Evolutionary conservation across 2,329 filamentous ascomycete genomes (phyloP), one percentile per base, ranked within the genome.

Genomic region (Rhytidhysteron rufulum): DNA sequence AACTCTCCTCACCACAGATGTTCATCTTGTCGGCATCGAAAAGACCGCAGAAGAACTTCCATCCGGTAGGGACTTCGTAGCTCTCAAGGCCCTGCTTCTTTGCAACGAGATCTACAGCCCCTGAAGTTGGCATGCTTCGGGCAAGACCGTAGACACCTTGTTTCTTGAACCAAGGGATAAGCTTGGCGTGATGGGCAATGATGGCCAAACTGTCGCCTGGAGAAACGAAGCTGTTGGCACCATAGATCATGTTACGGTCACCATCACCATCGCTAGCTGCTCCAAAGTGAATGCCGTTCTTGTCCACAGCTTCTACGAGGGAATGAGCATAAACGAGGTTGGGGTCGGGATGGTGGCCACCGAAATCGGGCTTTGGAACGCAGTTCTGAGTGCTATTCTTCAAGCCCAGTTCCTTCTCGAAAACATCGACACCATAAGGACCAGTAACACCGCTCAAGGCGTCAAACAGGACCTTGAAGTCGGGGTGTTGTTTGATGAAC

Each of bases 191-290:
- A 75, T 98, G 93, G 35, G 93, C 89, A 62, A 98, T 98, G 66
- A 98, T 98, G 61, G 93, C 93, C 58, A 98, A 77, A 60, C 88
- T 95, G 75, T 98, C 93, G 62, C 93, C 93, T 6, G 93, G 93
- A 6, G 91, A 97, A 47, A 98, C 93, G 62, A 98, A 98, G 32
- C 86, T 83, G 60, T 94, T 91, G 52, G 91, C 90, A 48, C 93
- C 93, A 71, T 98, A 98, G 63, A 98, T 98, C 93, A 98, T 98
- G 82, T 98, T 98, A 57, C 93, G 87, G 75, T 98, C 93, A 59
- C 93, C 93, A 58, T 98, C 93, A 55, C 93, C 93, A 55, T 98
- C 93, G 49, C 88, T 95, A 34, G 93, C 93, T 43, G 93, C 93
- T 61, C 93, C 93, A 58, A 98, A 98, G 62, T 94, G 93, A 50